Percentiles rank a stretch among this genome's conserved stretches.
Evolutionary conservation across 2,329 filamentous ascomycete genomes (phyloP).

Genomic region (Capronia coronata): DNA sequence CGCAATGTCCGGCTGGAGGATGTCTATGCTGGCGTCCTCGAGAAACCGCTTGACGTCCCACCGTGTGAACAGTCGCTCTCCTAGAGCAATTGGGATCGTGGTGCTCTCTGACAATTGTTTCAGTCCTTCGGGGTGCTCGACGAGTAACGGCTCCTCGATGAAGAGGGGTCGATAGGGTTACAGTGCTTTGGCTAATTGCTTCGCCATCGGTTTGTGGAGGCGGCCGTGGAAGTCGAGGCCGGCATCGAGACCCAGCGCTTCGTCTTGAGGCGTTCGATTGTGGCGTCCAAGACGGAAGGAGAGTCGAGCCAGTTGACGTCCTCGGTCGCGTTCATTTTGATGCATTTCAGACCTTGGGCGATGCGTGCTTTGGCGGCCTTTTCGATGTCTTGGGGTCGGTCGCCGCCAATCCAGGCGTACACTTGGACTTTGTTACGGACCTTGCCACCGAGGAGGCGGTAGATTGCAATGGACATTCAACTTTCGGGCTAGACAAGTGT

Average conservation of each 20-base stretch:
- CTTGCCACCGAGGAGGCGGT: conserved; percentile 68
- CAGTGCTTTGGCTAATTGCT: conserved; percentile 59
- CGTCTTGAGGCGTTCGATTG: conserved; percentile 59
- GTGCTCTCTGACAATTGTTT: conserved; percentile 52
- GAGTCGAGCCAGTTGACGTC: conserved; percentile 69
- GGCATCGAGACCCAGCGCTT: conserved; percentile 62
- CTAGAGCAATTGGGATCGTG: conserved; percentile 60
- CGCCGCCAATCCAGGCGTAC: conserved; percentile 69
- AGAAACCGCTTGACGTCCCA: conserved; percentile 67
- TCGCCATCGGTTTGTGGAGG: conserved; percentile 67
- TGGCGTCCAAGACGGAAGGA: conserved; percentile 55
- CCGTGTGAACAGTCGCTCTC: conserved; percentile 61
- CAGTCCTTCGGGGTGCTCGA: conserved; percentile 59
- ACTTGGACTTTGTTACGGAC: conserved; percentile 61
- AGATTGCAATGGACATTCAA: conserved; percentile 62
- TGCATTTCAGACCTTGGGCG: conserved; percentile 35
- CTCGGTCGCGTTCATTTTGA: conserved; percentile 72
- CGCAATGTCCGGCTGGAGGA: conserved; percentile 63
- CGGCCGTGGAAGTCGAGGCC: conserved; percentile 74
- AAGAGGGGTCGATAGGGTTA: conserved; percentile 62
- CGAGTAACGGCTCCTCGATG: conserved; percentile 64
- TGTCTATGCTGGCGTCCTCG: conserved; percentile 58
- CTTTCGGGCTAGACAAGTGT: conserved; percentile 35
- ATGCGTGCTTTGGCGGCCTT: conserved; percentile 49
- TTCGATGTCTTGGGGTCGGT: conserved; percentile 59